A percentile compares a stretch with the other conserved stretches of the same genome.
phyloP scores from a whole-genome alignment of 2,329 filamentous ascomycete genomes.

The Didymellaceae sp. region DNA sequence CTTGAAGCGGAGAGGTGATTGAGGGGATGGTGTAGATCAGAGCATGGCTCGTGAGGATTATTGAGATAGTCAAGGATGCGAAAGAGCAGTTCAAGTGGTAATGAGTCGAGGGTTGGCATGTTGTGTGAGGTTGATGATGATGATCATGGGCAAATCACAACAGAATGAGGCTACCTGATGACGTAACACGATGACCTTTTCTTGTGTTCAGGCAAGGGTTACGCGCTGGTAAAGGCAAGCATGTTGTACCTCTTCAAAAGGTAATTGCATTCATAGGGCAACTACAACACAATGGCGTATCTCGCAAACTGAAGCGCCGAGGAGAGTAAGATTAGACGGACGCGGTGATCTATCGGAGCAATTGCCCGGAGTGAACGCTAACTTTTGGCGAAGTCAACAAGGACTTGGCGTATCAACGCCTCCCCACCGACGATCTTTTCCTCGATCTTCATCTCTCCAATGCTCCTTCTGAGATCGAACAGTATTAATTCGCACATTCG shows the following conservation, averaged over 20 bases:
- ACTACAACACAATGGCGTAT: neutral
- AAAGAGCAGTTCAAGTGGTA: conserved; percentile 41
- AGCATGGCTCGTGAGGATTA: conserved; percentile 9
- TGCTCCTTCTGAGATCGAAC: conserved; percentile 14
- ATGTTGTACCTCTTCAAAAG: neutral
- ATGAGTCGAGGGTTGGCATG: conserved; percentile 27
- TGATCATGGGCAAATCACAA: neutral
- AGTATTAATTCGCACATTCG: neutral
- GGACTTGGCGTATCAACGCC: conserved; percentile 14
- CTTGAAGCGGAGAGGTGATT: conserved; percentile 33
- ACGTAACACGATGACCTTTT: neutral
- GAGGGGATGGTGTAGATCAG: conserved; percentile 22
- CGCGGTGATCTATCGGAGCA: conserved; percentile 3
- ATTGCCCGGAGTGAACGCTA: conserved; percentile 5
- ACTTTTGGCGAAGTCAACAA: conserved; percentile 2
- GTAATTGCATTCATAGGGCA: neutral
- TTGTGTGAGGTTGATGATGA: neutral
- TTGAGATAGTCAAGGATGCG: conserved; percentile 33
- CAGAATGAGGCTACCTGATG: neutral
- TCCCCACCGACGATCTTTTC: conserved; percentile 20
- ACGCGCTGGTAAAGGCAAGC: neutral
- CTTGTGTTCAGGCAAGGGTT: neutral
- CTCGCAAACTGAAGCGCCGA: neutral
- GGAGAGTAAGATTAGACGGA: neutral
- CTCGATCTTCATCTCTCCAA: conserved; percentile 15